Conservation (phyloP, 371 early-diverging fungal species). For the Mortierella sp. region DNA sequence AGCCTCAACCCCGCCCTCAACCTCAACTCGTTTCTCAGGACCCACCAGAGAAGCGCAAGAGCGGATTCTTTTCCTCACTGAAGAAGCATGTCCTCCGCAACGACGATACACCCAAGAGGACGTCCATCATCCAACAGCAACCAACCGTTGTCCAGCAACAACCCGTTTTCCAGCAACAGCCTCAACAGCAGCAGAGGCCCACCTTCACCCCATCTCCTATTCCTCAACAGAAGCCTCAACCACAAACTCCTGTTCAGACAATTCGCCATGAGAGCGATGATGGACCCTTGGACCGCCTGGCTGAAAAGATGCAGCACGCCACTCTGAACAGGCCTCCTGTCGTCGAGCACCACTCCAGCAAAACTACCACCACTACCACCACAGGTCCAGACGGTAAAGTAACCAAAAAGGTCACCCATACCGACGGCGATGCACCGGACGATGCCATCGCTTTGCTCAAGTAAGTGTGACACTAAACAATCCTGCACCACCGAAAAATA, state of each 20-base stretch:
- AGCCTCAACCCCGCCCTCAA: slow-evolving; percentile 41
- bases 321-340: slow-evolving; percentile 33
- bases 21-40: slow-evolving; percentile 8
- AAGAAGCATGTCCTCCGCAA: slow-evolving; percentile 36
- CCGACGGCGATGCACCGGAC: slow-evolving; percentile 14
- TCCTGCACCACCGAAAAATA: neutral
- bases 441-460: slow-evolving; percentile 45
- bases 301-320: slow-evolving; percentile 38
- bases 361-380: slow-evolving; percentile 22
- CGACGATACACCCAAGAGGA: slow-evolving; percentile 23
- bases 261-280: slow-evolving; percentile 27
- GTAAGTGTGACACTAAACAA: slow-evolving; percentile 29
- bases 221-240: slow-evolving; percentile 20
- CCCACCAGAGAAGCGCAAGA: slow-evolving; percentile 31
- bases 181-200: neutral
- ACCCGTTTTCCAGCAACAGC: neutral
- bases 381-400: slow-evolving; percentile 23
- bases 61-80: slow-evolving; percentile 35
- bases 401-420: slow-evolving; percentile 21
- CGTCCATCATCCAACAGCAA: slow-evolving; percentile 8
- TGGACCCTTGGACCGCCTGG: slow-evolving; percentile 41
- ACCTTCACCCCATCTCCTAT: neutral
- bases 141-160: neutral
- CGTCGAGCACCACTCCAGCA: slow-evolving; percentile 23
- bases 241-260: slow-evolving; percentile 11